phyloP scores from a whole-genome alignment of 768 basidiomycete species.

The Boletus insuetus region DNA sequence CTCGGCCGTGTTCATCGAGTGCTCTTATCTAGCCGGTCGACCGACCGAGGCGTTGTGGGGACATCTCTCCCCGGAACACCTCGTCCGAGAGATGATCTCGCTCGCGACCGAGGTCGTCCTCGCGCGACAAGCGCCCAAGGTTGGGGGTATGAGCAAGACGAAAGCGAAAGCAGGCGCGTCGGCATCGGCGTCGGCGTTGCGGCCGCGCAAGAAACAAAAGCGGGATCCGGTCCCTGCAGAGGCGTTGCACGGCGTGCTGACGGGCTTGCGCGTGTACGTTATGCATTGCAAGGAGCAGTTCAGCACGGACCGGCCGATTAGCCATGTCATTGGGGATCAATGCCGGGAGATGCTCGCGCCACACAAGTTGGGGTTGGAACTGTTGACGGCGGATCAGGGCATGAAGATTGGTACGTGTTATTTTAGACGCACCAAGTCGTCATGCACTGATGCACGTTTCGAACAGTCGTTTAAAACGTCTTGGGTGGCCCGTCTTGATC shows the following conservation, averaged over 20 bases:
- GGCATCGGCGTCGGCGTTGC: neutral
- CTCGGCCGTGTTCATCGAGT: constrained; percentile 89
- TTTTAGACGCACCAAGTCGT: neutral
- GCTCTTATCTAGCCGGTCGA: constrained; percentile 80
- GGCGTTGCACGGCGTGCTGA: constrained; percentile 50
- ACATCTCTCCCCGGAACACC: constrained; percentile 79
- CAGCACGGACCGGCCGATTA: constrained; percentile 48
- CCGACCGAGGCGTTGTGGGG: constrained; percentile 71
- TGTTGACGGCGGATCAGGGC: constrained; percentile 75
- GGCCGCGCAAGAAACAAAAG: constrained; percentile 38
- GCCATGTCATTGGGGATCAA: constrained; percentile 71
- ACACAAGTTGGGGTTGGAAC: constrained; percentile 64
- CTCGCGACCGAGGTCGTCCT: constrained; percentile 69
- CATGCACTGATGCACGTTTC: neutral
- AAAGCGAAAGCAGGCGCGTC: neutral
- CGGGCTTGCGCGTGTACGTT: constrained; percentile 68
- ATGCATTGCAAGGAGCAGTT: constrained; percentile 86
- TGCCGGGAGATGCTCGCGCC: constrained; percentile 59
- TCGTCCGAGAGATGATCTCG: constrained; percentile 68
- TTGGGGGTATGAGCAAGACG: neutral
- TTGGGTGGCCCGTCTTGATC: neutral
- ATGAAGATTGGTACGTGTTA: constrained; percentile 69
- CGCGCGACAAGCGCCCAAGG: constrained; percentile 36
- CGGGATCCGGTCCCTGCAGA: constrained; percentile 38
- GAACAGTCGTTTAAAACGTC: constrained; percentile 36